Conservation (phyloP, 2,329 filamentous ascomycete species). For the Colletotrichum magnum region DNA sequence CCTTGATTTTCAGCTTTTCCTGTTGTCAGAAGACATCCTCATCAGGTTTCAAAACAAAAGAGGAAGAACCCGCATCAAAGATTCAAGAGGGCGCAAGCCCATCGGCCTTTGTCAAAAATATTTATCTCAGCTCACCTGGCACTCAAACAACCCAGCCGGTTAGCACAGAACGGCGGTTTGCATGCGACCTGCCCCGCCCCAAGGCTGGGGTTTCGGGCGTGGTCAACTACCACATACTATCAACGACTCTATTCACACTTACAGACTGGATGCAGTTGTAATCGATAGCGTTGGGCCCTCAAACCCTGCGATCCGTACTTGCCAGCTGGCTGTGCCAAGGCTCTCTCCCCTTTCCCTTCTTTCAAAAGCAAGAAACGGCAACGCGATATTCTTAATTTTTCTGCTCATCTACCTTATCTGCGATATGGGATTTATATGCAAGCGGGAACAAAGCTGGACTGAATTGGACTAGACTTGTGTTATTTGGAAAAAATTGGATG, state of each 20-base stretch:
- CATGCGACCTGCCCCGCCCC: background rate
- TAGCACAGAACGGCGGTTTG: conserved; percentile 32
- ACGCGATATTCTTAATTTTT: conserved; percentile 23
- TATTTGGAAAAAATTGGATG: background rate
- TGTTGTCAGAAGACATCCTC: conserved; percentile 15
- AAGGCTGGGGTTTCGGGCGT: conserved; percentile 14
- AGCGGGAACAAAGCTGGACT: conserved; percentile 12
- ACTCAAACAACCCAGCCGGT: conserved; percentile 27
- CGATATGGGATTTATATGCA: conserved; percentile 23
- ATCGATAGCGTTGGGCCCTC: conserved; percentile 20
- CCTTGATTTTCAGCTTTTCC: conserved; percentile 3
- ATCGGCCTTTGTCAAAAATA: conserved; percentile 2
- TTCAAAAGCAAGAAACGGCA: conserved; percentile 7
- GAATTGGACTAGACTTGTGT: conserved; percentile 24
- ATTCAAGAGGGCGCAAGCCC: conserved; percentile 40
- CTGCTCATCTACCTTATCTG: conserved; percentile 18
- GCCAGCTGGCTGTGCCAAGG: conserved; percentile 31
- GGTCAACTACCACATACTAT: conserved; percentile 11
- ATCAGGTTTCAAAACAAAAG: conserved; percentile 17
- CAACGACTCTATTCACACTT: conserved; percentile 1
- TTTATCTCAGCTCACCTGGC: background rate
- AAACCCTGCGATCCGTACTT: conserved; percentile 9
- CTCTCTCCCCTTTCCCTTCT: background rate
- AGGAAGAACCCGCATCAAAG: conserved; percentile 29
- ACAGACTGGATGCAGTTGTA: conserved; percentile 30